phyloP scores from a whole-genome alignment of 2,329 filamentous ascomycete genomes.

The Epichloe coenophiala region DNA sequence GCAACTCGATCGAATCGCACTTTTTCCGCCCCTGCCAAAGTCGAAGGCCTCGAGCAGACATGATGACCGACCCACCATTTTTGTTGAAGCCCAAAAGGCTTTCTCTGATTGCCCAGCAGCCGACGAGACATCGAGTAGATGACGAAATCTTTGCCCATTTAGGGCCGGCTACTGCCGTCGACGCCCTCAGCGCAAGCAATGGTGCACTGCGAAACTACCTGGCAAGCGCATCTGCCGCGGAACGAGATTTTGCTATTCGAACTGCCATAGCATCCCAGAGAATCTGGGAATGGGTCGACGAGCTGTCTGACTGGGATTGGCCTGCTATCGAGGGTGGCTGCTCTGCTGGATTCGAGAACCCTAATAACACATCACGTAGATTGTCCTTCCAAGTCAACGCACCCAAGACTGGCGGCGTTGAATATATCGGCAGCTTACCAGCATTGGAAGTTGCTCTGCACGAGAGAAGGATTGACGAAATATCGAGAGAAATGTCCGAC shows the following conservation, averaged over 20 bases:
- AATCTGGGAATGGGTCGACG: constrained; percentile 62
- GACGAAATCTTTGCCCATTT: constrained; percentile 51
- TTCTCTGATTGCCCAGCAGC: constrained; percentile 22
- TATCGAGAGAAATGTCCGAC: constrained; percentile 53
- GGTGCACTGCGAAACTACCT: constrained; percentile 45
- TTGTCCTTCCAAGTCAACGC: constrained; percentile 16
- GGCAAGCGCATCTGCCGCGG: constrained; percentile 45
- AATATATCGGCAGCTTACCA: constrained; percentile 59
- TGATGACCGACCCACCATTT: constrained; percentile 21
- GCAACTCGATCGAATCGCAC: not conserved
- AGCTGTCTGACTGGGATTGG: constrained; percentile 51
- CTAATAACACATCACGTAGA: constrained; percentile 27
- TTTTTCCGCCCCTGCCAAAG: not conserved
- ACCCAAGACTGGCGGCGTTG: constrained; percentile 13
- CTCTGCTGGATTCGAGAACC: constrained; percentile 40
- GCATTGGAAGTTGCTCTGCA: constrained; percentile 51
- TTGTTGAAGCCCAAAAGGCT: constrained; percentile 21
- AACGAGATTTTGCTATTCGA: constrained; percentile 58
- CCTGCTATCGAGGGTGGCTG: constrained; percentile 29
- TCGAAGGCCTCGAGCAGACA: constrained; percentile 4
- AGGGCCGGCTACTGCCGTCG: constrained; percentile 45
- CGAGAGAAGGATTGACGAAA: constrained; percentile 61
- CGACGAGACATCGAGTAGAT: constrained; percentile 29
- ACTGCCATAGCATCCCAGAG: constrained; percentile 58
- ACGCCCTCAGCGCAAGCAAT: constrained; percentile 41